Evolutionary conservation across 2,329 filamentous ascomycete genomes (phyloP), one percentile per base, ranked within the genome.

Genomic region (Fusarium hostae): DNA sequence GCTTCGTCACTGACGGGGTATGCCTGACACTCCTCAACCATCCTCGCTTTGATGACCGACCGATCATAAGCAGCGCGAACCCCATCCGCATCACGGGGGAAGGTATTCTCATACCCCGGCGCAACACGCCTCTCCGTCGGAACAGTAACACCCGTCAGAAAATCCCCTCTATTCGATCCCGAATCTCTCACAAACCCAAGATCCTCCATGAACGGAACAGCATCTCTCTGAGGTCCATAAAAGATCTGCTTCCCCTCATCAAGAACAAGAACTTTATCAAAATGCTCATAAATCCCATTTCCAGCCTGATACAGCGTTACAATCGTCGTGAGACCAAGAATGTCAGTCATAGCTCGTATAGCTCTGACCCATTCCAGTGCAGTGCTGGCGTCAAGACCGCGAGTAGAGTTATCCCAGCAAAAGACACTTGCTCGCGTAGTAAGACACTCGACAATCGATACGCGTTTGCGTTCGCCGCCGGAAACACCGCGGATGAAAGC

Each of bases 201-300:
- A 0, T 83, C 79, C 73, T 92, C 89, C 85, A 92, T 90, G 73
- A 90, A 93, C 0, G 88, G 87, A 11, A 84, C 80, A 0, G 91
- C 91, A 63, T 89, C 82, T 6, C 83, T 79, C 70, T 84, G 82
- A 0, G 89, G 85, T 0, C 90, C 91, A 66, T 91, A 92, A 80
- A 86, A 93, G 48, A 92, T 85, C 74, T 92, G 79, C 69, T 89
- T 88, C 41, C 90, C 90, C 64, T 89, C 86, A 56, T 92, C 90
- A 7, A 93, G 84, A n/a, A 92, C 86, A 2, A 92, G 82, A 0
- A 92, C 89, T 74, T 92, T 93, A 75, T 93, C 90, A 74, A 93
- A 92, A 0, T 90, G 83, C 34, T 91, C 83, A 76, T 91, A 92
- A 56, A 93, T 92, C 22, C 86, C 89, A 59, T 93, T 91, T 11